Base-by-base conservation (phyloP, 768 basidiomycete genomes). In the Lentinula detonsa region DNA sequence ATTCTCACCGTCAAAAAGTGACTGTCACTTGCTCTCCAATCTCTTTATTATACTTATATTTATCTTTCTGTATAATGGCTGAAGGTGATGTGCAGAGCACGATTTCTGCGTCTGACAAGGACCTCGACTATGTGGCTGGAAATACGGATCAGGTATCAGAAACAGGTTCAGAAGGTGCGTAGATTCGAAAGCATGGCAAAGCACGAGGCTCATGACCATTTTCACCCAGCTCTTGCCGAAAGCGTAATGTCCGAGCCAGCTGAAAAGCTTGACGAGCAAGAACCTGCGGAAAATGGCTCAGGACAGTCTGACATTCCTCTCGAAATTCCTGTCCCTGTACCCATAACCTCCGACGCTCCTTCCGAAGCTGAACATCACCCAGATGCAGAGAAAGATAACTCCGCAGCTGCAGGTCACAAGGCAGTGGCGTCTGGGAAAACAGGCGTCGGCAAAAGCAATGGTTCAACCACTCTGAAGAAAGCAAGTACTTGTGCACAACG, bases 381-480 rank as follows among this genome's bases (percentile, higher is more conserved):
- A 69, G 73, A 71, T 61, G 62, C 63, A 54, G 54, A 53, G 48
- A 65, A 63, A 64, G 69, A 74, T 59, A 35, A 54, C 2, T 40
- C 46, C 9, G 71, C 66, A 63, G 63, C 68, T 34, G 55, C 72
- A 28, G 65, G 74, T 72, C 67, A 71, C 62, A 74, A 73, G 62
- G 48, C 70, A 40, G 63, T 72, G 46, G 73, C 78, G n/a, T n/a
- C n/a, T 48, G 74, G 74, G 61, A 84, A 79, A 68, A 68, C 77
- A 61, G 64, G 75, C 45, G 66, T 76, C 28, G 73, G 71, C 55
- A 88, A 84, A 73, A 61, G 76, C 23, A 76, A 76, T 55, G 79
- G 73, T 65, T 76, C 73, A 35, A 78, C 84, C 9, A 9, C 42
- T 28, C 86, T 86, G 51, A 92, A 88, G 76, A 91, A 87, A 82